These are phyloP conservation scores for Pseudotulostoma volvatum DNA, from an alignment of 495 filamentous ascomycete species.

Conservation along the genomic window DNA sequence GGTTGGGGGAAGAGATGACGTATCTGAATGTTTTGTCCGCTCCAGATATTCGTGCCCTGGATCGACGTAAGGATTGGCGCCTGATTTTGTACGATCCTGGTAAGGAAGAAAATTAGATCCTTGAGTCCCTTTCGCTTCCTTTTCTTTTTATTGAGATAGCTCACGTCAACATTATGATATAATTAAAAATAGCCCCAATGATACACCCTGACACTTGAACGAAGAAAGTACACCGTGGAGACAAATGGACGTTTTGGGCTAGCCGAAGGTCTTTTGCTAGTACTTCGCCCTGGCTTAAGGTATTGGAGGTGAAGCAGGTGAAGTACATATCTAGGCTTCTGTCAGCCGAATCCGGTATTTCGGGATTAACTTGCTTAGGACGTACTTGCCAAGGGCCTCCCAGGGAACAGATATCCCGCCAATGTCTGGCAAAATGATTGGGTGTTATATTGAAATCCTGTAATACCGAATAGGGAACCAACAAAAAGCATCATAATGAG, in stretches of 20 bases:
- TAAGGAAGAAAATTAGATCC: no score
- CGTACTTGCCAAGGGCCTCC: constrained; percentile 17
- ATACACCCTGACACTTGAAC: constrained; percentile 19
- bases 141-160: no score
- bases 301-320: constrained; percentile 18
- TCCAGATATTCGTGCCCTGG: constrained; percentile 27
- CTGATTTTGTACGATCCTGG: constrained; percentile 21
- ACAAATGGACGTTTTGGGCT: constrained; percentile 19
- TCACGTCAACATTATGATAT: constrained; percentile 21
- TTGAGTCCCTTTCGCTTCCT: no score
- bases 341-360: no score
- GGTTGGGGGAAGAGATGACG: not conserved
- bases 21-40: constrained; percentile 21
- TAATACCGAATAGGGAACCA: constrained; percentile 21
- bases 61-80: constrained; percentile 14
- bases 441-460: constrained; percentile 17
- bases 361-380: no score
- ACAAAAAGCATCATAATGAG: constrained; percentile 18
- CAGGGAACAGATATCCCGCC: constrained; percentile 22
- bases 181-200: constrained; percentile 25
- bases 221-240: constrained; percentile 19
- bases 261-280: constrained; percentile 24
- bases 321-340: constrained; percentile 19
- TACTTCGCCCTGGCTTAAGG: constrained; percentile 13
- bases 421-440: constrained; percentile 24